Percentiles rank a stretch among this genome's conserved stretches.
Evolutionary conservation across 1,284 basidiomycete species (phyloP).

Genomic region (Chiua sp.): DNA sequence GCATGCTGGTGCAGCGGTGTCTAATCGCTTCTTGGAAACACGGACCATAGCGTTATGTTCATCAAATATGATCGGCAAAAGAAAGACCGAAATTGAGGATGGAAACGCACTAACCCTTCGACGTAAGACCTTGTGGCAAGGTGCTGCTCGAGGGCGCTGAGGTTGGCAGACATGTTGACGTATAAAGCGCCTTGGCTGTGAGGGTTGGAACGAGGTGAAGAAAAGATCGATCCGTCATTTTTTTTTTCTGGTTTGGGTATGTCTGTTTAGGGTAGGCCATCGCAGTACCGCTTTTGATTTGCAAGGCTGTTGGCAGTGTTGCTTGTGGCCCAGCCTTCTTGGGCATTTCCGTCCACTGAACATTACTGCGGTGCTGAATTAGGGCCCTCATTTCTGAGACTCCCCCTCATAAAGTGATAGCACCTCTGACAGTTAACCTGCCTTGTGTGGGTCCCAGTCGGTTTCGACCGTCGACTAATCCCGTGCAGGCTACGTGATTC

Average conservation of each 20-base stretch:
- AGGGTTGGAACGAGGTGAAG: constrained; percentile 33
- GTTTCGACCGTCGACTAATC: constrained; percentile 1
- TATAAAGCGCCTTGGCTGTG: constrained; percentile 17
- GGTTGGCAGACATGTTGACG: constrained; percentile 70
- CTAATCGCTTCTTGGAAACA: constrained; percentile 99
- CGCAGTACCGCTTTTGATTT: neutral
- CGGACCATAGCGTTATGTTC: constrained; percentile 93
- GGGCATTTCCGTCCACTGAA: neutral
- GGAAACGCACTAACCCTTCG: constrained; percentile 77
- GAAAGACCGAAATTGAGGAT: constrained; percentile 27
- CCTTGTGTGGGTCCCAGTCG: constrained; percentile 3
- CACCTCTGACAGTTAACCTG: neutral
- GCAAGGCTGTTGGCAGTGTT: neutral
- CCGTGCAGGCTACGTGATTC: neutral
- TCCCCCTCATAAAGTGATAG: neutral
- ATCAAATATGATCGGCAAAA: constrained; percentile 57
- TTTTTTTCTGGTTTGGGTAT: constrained; percentile 26
- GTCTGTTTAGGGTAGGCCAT: constrained; percentile 39
- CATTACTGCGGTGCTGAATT: constrained; percentile 3
- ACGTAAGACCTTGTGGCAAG: constrained; percentile 88
- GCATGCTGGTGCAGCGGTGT: constrained; percentile 89
- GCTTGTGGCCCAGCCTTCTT: neutral
- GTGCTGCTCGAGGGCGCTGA: constrained; percentile 84
- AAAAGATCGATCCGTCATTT: constrained; percentile 32
- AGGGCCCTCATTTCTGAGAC: neutral